These are phyloP conservation scores for Straminergon stramineum DNA, from an alignment of 225 moss, liverwort and hornwort species.

Conservation along the genomic window DNA sequence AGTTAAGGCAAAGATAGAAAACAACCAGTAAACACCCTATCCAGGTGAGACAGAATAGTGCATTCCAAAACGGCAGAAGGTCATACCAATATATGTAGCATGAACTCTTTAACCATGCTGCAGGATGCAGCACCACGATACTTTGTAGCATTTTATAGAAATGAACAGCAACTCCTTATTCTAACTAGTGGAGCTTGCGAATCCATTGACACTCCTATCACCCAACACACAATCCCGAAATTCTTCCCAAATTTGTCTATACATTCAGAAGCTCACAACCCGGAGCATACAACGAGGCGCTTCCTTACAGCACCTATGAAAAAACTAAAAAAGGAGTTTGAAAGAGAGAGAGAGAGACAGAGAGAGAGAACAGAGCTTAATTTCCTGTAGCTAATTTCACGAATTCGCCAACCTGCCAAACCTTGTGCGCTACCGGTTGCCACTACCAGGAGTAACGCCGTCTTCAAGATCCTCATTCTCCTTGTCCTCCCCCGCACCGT, in stretches of 20 bases:
- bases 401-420: background rate
- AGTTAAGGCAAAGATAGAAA: background rate
- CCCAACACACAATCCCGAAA: background rate
- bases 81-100: background rate
- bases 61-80: background rate
- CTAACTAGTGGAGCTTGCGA: background rate
- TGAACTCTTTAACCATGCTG: background rate
- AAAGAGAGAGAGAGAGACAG: background rate
- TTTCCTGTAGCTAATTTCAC: background rate
- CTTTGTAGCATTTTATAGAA: background rate
- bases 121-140: background rate
- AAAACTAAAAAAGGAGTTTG: background rate
- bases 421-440: background rate
- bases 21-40: background rate
- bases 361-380: background rate
- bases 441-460: slow-evolving; percentile 3
- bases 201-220: background rate
- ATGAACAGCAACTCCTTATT: background rate
- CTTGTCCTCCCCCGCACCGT: background rate
- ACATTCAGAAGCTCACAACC: background rate
- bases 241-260: background rate
- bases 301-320: background rate
- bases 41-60: background rate
- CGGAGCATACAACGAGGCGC: background rate
- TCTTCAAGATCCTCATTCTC: slow-evolving; percentile 38